These are phyloP conservation scores for Noccaea bulbosa DNA, from an alignment of 345 rosid genomes.

Conservation along the genomic window DNA sequence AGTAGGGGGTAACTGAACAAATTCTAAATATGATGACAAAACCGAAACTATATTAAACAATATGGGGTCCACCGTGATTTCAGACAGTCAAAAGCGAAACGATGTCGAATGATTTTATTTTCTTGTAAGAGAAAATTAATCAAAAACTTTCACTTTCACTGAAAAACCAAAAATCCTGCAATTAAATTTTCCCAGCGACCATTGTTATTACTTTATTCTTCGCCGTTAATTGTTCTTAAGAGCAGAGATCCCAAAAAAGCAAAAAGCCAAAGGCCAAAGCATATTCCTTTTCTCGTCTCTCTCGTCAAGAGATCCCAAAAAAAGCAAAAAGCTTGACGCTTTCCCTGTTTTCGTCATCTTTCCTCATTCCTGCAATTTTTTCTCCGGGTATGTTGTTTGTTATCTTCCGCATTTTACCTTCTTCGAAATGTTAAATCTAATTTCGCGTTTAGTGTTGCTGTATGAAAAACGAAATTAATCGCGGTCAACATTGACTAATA, in stretches of 20 bases:
- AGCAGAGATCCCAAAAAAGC: too few species aligned
- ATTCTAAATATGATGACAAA: too few species aligned
- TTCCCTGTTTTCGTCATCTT: conserved; percentile 8
- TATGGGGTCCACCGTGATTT: conserved; percentile 22
- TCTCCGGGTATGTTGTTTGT: neutral
- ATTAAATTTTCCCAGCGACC: conserved; percentile 16
- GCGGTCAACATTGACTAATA: neutral
- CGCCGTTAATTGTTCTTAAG: conserved; percentile 16
- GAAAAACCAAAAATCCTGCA: conserved; percentile 1
- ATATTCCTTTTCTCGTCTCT: conserved; percentile 43
- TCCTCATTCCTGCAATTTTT: neutral
- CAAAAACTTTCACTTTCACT: conserved; percentile 7
- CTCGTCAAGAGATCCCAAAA: conserved; percentile 18
- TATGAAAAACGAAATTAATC: neutral
- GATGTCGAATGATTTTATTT: neutral
- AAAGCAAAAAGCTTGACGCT: neutral
- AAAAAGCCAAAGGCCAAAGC: conserved; percentile 12
- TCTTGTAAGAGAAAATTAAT: neutral
- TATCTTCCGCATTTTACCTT: neutral
- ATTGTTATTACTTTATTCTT: neutral
- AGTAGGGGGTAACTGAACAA: too few species aligned
- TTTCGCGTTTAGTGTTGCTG: neutral
- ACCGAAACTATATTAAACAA: neutral
- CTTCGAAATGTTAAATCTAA: neutral
- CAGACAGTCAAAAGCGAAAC: conserved; percentile 7